Base-by-base conservation (phyloP, 257 asterid genomes). In the Salvia rosmarinus region DNA sequence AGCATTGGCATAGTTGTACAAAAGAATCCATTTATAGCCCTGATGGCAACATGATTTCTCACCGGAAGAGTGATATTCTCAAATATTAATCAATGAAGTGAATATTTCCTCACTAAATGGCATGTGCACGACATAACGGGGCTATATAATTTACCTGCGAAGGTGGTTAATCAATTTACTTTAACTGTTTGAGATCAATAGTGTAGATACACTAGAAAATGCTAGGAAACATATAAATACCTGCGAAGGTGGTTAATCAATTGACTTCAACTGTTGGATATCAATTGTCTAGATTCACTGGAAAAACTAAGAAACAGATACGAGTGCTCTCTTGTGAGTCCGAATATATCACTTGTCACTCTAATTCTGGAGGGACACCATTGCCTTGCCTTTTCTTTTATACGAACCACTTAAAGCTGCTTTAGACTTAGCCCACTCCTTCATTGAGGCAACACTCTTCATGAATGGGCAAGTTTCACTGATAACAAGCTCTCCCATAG, bases 361-460 rank as follows among this genome's bases (percentile, higher is more conserved):
- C 39, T 62, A 47, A 16, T 57, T 70, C 55, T 49, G 44, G 34
- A n/a, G 61, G 46, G 19, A 40, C 57, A 71, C 68, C 65, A 79
- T 81, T 58, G 76, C 81, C 42, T 77, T 75, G 20, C 66, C 79
- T 74, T 78, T 88, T 67, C 79, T 89, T 85, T 85, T 91, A 16
- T 49, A 83, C 8, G 90, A 71, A 25, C 88, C 81, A 71, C 86
- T 82, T 70, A 88, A 40, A 73, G 92, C 84, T 4, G 93, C 86
- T 77, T 80, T 92, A 28, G 85, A 50, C 73, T 83, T 92, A 61
- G 34, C 68, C 96, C 94, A 92, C 76, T 90, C 89, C 78, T 79
- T 92, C 90, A 83, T 49, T 42, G 98, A 92, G 74, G 92, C 84
- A 75, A 80, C 74, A 73, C 74, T 90, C 80, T 81, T 92, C 87